A percentile compares a stretch with the other conserved stretches of the same genome.
Evolutionary conservation across 1,284 basidiomycete species (phyloP).

Genomic region (Erythrobasidium hasegawianum): DNA sequence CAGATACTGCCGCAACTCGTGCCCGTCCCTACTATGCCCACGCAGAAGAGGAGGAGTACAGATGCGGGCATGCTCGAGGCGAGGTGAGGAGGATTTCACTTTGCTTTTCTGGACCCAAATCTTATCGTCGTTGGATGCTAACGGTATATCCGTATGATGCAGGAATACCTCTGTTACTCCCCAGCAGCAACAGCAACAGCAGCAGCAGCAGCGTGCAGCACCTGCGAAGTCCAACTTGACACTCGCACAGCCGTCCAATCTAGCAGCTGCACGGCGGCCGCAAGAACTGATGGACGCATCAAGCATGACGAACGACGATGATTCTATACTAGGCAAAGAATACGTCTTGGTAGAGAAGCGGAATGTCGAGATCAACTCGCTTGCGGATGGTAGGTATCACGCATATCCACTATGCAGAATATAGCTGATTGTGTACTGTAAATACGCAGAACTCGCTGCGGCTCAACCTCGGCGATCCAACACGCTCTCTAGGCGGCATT

Average conservation of each 20-base stretch:
- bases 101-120: too few relatives aligned
- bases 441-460: constrained; percentile 49
- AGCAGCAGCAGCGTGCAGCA: constrained; percentile 6
- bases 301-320: constrained; percentile 38
- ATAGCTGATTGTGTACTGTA: background rate
- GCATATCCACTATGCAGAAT: too few relatives aligned
- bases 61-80: background rate
- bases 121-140: too few relatives aligned
- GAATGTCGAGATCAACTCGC: constrained; percentile 57
- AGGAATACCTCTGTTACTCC: constrained; percentile 1
- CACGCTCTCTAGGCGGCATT: constrained; percentile 49
- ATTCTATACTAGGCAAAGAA: constrained; percentile 51
- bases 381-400: constrained; percentile 56
- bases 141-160: too few relatives aligned
- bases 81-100: too few relatives aligned
- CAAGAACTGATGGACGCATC: constrained; percentile 6
- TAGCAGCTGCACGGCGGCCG: background rate
- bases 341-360: constrained; percentile 60
- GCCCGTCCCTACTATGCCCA: background rate
- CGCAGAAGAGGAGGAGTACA: constrained; percentile 1
- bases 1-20: constrained; percentile 23
- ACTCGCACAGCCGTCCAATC: constrained; percentile 5
- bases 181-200: constrained; percentile 15
- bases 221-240: constrained; percentile 36
- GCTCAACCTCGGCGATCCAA: constrained; percentile 49